phyloP scores from a whole-genome alignment of 768 basidiomycete genomes.

The Dentipellis sp. region DNA sequence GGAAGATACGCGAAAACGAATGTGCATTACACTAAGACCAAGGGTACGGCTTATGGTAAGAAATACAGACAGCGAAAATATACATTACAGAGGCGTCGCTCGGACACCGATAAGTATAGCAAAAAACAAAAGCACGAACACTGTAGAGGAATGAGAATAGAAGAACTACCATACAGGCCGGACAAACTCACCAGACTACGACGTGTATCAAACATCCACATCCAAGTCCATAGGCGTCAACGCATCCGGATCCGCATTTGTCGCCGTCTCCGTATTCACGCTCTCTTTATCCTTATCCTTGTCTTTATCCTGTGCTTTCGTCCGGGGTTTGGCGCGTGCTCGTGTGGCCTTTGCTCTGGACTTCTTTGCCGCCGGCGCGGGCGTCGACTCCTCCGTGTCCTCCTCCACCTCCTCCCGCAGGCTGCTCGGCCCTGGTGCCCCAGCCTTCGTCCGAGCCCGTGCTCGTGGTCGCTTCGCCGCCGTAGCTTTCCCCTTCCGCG shows the following conservation, averaged over 20 bases:
- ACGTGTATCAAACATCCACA: slow-evolving; percentile 19
- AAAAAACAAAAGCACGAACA: no score
- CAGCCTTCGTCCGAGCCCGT: slow-evolving; percentile 23
- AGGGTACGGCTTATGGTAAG: no score
- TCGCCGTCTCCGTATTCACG: not conserved
- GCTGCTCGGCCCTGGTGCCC: not conserved
- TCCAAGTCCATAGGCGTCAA: slow-evolving; percentile 30
- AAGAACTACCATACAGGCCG: no score
- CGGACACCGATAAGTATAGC: no score
- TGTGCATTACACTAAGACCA: no score
- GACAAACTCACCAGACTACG: no score
- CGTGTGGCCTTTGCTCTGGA: slow-evolving; percentile 3
- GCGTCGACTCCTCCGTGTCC: slow-evolving; percentile 12
- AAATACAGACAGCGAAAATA: no score
- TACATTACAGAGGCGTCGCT: no score
- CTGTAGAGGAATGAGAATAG: no score
- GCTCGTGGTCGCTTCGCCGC: slow-evolving; percentile 22
- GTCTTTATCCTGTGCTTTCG: slow-evolving; percentile 3
- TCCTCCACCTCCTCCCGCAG: slow-evolving; percentile 20
- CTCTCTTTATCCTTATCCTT: slow-evolving; percentile 8
- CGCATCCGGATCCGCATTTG: slow-evolving; percentile 25
- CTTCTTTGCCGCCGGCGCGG: not conserved
- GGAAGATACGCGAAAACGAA: no score
- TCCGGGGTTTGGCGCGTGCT: not conserved
- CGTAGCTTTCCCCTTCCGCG: slow-evolving; percentile 13